These are phyloP conservation scores for Penicillium olsonii DNA, from an alignment of 2,329 filamentous ascomycete species.

Conservation along the genomic window DNA sequence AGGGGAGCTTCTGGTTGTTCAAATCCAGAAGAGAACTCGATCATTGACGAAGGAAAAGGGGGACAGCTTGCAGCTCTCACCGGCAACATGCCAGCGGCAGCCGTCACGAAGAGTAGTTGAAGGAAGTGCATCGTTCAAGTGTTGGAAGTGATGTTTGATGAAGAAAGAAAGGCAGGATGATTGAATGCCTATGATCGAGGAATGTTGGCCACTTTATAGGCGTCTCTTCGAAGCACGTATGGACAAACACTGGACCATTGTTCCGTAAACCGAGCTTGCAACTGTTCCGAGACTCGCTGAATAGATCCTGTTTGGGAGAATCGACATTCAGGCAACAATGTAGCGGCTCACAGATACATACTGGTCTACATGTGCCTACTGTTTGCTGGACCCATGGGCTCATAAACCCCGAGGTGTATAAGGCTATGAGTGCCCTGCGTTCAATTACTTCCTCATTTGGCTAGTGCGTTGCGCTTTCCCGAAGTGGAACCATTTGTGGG, in stretches of 20 bases:
- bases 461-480: background rate
- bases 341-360: background rate
- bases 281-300: background rate
- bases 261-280: background rate
- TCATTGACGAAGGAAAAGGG: constrained; percentile 15
- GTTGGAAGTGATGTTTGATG: background rate
- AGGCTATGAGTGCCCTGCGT: background rate
- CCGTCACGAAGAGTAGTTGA: background rate
- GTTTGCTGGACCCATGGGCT: too few relatives aligned
- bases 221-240: background rate
- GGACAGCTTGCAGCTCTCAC: constrained; percentile 1
- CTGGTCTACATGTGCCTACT: background rate
- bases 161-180: background rate
- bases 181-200: background rate
- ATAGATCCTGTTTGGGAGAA: background rate
- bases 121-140: background rate
- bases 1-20: constrained; percentile 35
- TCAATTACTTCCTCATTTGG: background rate
- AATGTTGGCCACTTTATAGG: background rate
- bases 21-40: constrained; percentile 34
- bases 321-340: background rate
- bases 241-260: background rate
- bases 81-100: background rate
- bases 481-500: too few relatives aligned
- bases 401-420: too few relatives aligned